Evolutionary conservation across 305 asterid genomes (phyloP), one percentile per base, ranked within the genome.

Genomic region (Fraxinus greggii): DNA sequence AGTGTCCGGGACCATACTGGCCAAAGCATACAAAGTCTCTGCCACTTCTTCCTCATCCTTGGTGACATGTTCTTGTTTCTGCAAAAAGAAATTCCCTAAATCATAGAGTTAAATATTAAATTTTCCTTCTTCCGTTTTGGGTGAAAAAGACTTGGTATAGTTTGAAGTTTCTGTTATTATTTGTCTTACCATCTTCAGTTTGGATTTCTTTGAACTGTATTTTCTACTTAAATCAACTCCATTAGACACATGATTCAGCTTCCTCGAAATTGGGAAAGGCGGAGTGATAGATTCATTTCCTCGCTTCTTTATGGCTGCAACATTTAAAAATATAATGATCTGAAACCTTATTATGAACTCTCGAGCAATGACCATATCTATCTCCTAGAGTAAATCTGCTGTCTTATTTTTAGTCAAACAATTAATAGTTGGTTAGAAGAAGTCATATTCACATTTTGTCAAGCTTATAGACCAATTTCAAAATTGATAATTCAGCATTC

Each of bases 41-140:
- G 92, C 97, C 82, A 94, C 98, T 89, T 94, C 98, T 88, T 88
- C 90, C 88, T 94, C 97, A 75, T 93, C 98, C 89, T 92, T 89
- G 72, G 92, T 89, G 79, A 93, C 79, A 45, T 54, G 79, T 63
- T 86, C 86, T 78, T 76, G 84, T 80, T 82, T 82, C 88, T 87
- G 91, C 80, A 80, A 79, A 10, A 84, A 15, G 79, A 63, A 76
- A 82, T 29, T 83, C 40, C 85, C 76, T 70, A 59, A 12, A 75
- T 80, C 28, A 83, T 80, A 40, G 70, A 77, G 38, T 61, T 29
- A 35, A 10, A 15, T 28, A 59, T 29, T 65, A 12, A 80, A 75
- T 67, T 79, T 80, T 65, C 40, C 56, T 48, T 56, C 83, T 79
- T 54, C 40, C 65, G 40, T 23, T 40, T 78, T 33, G 40, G 24